These are phyloP conservation scores for Russula sp. DNA, from an alignment of 768 basidiomycete genomes.

Conservation along the genomic window DNA sequence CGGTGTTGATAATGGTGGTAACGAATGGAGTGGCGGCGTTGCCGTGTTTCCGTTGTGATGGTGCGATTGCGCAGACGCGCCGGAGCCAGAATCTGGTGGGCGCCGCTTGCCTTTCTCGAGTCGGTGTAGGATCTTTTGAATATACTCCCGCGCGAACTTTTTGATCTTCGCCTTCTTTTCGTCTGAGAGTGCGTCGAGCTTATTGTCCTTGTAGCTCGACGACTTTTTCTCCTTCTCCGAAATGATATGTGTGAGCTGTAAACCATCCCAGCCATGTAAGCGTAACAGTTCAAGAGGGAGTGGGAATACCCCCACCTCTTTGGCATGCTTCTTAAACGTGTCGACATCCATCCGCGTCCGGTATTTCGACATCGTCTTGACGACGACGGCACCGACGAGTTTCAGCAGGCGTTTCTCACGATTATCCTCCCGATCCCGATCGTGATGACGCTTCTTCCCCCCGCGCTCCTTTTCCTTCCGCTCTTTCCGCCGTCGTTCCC, in stretches of 20 bases:
- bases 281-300: neutral
- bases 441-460: slow-evolving; percentile 50
- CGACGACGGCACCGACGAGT: slow-evolving; percentile 85
- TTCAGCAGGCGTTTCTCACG: slow-evolving; percentile 83
- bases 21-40: neutral
- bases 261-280: neutral
- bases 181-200: slow-evolving; percentile 72
- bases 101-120: slow-evolving; percentile 48
- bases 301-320: slow-evolving; percentile 59
- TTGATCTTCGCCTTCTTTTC: slow-evolving; percentile 90
- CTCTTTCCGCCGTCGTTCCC: slow-evolving; percentile 30
- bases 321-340: slow-evolving; percentile 90
- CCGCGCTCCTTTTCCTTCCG: slow-evolving; percentile 27
- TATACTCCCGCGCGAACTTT: slow-evolving; percentile 89
- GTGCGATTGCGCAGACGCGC: neutral
- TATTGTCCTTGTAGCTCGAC: slow-evolving; percentile 66
- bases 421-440: slow-evolving; percentile 48
- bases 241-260: slow-evolving; percentile 80
- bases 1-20: neutral
- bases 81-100: slow-evolving; percentile 25
- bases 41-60: neutral
- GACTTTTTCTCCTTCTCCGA: slow-evolving; percentile 97
- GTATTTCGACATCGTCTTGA: slow-evolving; percentile 91
- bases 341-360: slow-evolving; percentile 71
- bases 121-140: slow-evolving; percentile 72